Percentiles rank a stretch among this genome's conserved stretches.
These are phyloP conservation scores for Phaeosphaeria sp. DNA, from an alignment of 2,329 filamentous ascomycete species.

Conservation along the genomic window DNA sequence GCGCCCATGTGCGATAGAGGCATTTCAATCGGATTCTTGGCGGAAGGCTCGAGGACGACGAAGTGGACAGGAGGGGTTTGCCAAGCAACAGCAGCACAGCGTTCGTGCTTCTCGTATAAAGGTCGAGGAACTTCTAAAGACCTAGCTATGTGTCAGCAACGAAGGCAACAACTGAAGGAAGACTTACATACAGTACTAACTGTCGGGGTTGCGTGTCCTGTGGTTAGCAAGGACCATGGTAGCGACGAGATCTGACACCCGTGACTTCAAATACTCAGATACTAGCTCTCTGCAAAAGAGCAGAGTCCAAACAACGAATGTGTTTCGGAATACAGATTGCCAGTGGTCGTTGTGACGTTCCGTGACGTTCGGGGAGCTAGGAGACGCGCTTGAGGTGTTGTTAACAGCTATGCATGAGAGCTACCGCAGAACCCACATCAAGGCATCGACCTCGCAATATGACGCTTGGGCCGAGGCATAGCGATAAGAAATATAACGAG, in stretches of 20 bases:
- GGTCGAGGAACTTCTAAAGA: constrained; percentile 2
- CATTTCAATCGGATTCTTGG: neutral
- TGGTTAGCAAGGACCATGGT: neutral
- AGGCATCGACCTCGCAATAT: neutral
- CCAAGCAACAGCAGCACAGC: too few relatives aligned
- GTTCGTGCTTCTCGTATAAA: neutral
- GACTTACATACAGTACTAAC: constrained; percentile 1
- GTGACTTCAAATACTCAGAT: neutral
- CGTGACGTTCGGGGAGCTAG: neutral
- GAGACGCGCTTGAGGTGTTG: constrained; percentile 1
- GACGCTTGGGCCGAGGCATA: neutral
- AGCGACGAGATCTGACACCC: neutral
- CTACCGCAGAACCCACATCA: constrained; percentile 3
- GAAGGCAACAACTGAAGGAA: neutral
- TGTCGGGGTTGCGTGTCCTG: neutral
- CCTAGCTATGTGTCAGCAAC: neutral
- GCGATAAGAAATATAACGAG: neutral
- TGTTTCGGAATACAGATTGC: neutral
- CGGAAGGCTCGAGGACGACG: neutral
- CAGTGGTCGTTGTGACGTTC: neutral
- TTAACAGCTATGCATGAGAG: constrained; percentile 2
- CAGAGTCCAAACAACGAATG: neutral
- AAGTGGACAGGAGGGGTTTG: neutral
- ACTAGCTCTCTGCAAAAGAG: neutral
- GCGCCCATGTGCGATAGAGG: too few relatives aligned